Evolutionary conservation across 2,329 filamentous ascomycete genomes (phyloP), one percentile per base, ranked within the genome.

Genomic region (Xylariales sp.): DNA sequence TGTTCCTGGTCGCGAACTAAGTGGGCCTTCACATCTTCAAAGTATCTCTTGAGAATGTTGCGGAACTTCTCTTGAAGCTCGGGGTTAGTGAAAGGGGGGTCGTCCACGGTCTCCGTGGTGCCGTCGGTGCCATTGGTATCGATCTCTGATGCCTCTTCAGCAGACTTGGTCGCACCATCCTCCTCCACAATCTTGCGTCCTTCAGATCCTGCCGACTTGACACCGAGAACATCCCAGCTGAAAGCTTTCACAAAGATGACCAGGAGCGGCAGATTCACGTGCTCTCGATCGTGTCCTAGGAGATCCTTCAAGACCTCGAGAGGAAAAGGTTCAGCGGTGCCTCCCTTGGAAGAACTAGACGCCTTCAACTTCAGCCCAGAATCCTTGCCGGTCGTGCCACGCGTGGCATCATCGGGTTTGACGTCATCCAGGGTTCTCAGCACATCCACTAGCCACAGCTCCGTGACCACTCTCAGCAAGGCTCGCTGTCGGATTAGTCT

Each of bases 231-330:
- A 64, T 98, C 94, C 90, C 91, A 98, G 46, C 85, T 84, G 54
- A 97, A 98, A 14, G 87, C 83, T 66, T 96, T 98, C 49, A 95
- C 90, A 55, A 98, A 98, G 12, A 95, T 76, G 36, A 97, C 93
- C 5, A 96, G 84, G 31, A 98, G 69, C 1, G 93, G 89, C 29
- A 98, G 66, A 55, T 97, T 98, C 39, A 80, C 71, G 56, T 97
- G 93, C 50, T 98, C 91, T 39, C 89, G 81, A 59, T 98, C 93
- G 56, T 97, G 84, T 6, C 90, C 89, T 13, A 98, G 75, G 47
- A 98, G 76, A 57, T 98, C 94, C 65, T 98, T 98, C 28, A 98
- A 69, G n/a, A 97, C 91, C 60, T 98, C 93, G 15, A 98, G 71
- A 4, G 94, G 94, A 50, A 98, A 97, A 0, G 93, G 93, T 47